These are phyloP conservation scores for Sistotremastrum niveocremeum DNA, from an alignment of 768 basidiomycete species.

Conservation along the genomic window DNA sequence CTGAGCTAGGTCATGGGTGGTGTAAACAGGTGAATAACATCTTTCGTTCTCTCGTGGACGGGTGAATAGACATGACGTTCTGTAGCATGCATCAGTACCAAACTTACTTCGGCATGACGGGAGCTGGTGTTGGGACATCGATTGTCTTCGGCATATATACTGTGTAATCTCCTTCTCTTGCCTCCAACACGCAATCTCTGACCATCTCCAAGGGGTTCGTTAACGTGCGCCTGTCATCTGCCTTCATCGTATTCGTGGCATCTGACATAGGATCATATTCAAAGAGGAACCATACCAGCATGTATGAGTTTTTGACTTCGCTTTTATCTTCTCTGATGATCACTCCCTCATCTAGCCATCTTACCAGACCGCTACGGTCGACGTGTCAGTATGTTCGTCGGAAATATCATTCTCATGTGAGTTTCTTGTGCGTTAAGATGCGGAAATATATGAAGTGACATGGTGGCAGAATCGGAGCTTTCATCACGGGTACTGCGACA, in stretches of 20 bases:
- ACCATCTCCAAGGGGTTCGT: no score
- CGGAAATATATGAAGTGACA: not conserved
- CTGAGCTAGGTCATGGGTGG: constrained; percentile 32
- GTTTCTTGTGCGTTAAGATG: constrained; percentile 8
- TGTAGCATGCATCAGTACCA: constrained; percentile 28
- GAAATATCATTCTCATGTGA: constrained; percentile 32
- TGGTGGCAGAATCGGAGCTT: constrained; percentile 26
- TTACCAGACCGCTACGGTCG: constrained; percentile 33
- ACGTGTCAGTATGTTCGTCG: constrained; percentile 35
- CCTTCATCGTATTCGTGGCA: no score
- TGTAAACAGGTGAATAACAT: constrained; percentile 21
- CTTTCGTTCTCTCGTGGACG: no score
- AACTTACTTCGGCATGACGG: constrained; percentile 30
- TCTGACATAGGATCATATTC: no score
- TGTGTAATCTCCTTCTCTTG: constrained; percentile 14
- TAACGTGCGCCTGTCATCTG: no score
- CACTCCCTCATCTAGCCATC: not conserved
- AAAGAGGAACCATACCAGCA: constrained; percentile 31
- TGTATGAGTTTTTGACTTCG: constrained; percentile 14
- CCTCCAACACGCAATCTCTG: constrained; percentile 13
- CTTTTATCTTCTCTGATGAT: not conserved
- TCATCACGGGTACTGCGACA: constrained; percentile 35
- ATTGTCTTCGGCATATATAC: constrained; percentile 45
- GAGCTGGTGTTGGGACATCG: constrained; percentile 32
- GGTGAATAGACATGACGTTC: no score